Conservation (phyloP, 345 rosid species). For the Populus ilicifolia region DNA sequence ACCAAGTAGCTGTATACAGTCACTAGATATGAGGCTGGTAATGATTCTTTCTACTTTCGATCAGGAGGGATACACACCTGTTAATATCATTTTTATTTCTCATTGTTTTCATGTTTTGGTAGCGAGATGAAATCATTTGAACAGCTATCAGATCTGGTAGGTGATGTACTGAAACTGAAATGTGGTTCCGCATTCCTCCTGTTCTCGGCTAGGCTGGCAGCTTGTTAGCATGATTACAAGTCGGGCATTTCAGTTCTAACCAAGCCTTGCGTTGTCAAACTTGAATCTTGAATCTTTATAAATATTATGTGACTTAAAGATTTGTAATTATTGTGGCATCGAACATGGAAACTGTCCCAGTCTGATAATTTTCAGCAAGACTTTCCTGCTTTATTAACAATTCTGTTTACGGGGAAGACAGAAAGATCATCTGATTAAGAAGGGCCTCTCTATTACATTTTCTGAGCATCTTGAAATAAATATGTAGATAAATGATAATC, state of each 20-base stretch:
- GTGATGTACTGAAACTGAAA: not conserved
- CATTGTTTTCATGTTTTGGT: not conserved
- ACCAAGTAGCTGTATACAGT: not conserved
- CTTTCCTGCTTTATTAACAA: not conserved
- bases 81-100: not conserved
- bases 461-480: not conserved
- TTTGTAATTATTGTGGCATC: not conserved
- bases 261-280: not conserved
- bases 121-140: no score
- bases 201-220: not conserved
- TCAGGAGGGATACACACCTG: conserved; percentile 1
- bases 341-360: not conserved
- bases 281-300: not conserved
- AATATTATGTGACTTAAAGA: not conserved
- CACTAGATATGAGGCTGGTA: not conserved
- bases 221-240: not conserved
- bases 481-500: not conserved
- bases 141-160: not conserved
- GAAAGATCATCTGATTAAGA: not conserved
- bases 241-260: not conserved
- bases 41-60: conserved; percentile 4
- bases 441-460: not conserved
- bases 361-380: not conserved
- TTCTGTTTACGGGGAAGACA: not conserved
- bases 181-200: not conserved